Conservation (phyloP, 306 rosid species). For the Rubus parviflorus region DNA sequence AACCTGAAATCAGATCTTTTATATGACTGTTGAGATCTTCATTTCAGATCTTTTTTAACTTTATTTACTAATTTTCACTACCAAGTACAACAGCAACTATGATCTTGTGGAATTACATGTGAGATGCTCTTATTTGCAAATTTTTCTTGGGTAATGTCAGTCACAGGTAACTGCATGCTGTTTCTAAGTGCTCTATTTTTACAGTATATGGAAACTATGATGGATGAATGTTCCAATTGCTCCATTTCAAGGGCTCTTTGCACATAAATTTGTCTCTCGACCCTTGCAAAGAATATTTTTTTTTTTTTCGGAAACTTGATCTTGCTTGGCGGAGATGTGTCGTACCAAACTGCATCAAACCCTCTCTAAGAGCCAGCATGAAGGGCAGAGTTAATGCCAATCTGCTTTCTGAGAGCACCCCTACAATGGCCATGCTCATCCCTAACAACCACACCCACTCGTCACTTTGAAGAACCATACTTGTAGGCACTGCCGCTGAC, state of each 20-base stretch:
- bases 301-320: not conserved
- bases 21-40: not conserved
- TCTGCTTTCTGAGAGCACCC: too few species aligned
- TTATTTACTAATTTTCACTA: not conserved
- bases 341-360: too few species aligned
- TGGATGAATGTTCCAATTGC: constrained; percentile 16
- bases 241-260: too few species aligned
- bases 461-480: too few species aligned
- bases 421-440: too few species aligned
- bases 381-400: too few species aligned
- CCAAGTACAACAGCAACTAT: not conserved
- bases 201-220: not conserved
- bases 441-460: too few species aligned
- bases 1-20: too few species aligned
- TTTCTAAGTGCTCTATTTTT: not conserved
- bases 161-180: not conserved
- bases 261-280: too few species aligned
- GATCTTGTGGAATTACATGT: not conserved
- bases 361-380: too few species aligned
- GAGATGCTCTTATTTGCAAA: not conserved
- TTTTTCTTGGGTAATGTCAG: not conserved
- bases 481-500: too few species aligned
- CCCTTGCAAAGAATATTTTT: too few species aligned
- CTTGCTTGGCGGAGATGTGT: constrained; percentile 35
- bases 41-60: not conserved